Conservation (phyloP, 768 basidiomycete species). For the Cystoderma amianthinum region DNA sequence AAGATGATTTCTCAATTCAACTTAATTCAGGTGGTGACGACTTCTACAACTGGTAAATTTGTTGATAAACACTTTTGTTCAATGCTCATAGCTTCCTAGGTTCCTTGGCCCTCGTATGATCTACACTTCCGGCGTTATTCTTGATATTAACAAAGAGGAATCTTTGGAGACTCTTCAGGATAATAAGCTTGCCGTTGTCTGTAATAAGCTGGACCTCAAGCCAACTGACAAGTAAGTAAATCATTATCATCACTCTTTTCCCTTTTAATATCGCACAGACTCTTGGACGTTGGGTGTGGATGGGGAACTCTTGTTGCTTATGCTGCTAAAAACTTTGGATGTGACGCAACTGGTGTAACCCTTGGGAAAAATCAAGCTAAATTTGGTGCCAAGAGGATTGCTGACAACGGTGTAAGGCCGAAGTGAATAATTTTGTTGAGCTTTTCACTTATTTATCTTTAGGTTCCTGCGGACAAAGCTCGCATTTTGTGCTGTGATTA, state of each 20-base stretch:
- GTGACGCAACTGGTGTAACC: slow-evolving; percentile 94
- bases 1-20: background rate
- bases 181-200: slow-evolving; percentile 94
- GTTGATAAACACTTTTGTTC: background rate
- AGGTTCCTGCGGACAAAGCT: slow-evolving; percentile 59
- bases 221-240: slow-evolving; percentile 58
- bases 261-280: slow-evolving; percentile 21
- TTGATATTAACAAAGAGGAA: slow-evolving; percentile 62
- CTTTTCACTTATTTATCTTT: background rate
- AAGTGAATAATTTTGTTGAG: too few species aligned
- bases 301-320: slow-evolving; percentile 96
- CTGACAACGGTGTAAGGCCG: slow-evolving; percentile 57
- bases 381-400: slow-evolving; percentile 88
- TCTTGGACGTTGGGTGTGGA: slow-evolving; percentile 86
- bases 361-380: slow-evolving; percentile 86
- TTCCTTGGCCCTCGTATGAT: slow-evolving; percentile 96
- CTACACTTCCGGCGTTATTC: slow-evolving; percentile 91
- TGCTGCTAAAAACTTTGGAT: slow-evolving; percentile 96
- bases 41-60: slow-evolving; percentile 78
- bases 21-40: slow-evolving; percentile 72
- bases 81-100: slow-evolving; percentile 28
- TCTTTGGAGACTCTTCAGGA: slow-evolving; percentile 94
- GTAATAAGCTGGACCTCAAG: slow-evolving; percentile 87
- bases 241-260: slow-evolving; percentile 19
- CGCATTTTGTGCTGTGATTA: slow-evolving; percentile 92